These are phyloP conservation scores for Lobosporangium transversale DNA, from an alignment of 192 early-diverging fungal species.

Conservation along the genomic window DNA sequence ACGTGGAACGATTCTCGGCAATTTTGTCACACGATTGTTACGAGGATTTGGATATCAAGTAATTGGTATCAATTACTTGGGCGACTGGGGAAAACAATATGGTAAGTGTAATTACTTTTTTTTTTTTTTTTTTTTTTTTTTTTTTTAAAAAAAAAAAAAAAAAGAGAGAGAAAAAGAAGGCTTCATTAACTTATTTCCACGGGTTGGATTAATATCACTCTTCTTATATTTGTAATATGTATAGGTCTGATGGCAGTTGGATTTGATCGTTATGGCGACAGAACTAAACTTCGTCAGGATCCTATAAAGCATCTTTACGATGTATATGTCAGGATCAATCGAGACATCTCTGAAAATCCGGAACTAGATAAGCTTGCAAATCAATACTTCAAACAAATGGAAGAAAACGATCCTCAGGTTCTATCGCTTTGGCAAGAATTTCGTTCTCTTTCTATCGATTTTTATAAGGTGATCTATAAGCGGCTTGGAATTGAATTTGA, in stretches of 20 bases:
- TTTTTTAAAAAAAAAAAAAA: background rate
- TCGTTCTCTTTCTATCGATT: conserved; percentile 83
- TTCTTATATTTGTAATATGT: no score
- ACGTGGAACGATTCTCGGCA: conserved; percentile 95
- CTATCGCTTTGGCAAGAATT: conserved; percentile 85
- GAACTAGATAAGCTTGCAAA: conserved; percentile 80
- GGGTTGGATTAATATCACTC: no score
- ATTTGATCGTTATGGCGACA: conserved; percentile 79
- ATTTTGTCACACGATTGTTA: conserved; percentile 83
- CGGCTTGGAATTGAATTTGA: conserved; percentile 88
- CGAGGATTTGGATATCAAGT: conserved; percentile 84
- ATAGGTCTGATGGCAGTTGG: conserved; percentile 89
- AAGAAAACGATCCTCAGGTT: conserved; percentile 75
- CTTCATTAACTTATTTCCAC: no score
- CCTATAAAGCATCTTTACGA: conserved; percentile 91
- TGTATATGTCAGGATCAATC: conserved; percentile 89
- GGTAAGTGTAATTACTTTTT: conserved; percentile 60
- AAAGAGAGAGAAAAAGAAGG: no score
- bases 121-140: background rate
- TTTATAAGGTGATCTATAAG: conserved; percentile 84
- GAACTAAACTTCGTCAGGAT: conserved; percentile 72
- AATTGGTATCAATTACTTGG: conserved; percentile 93
- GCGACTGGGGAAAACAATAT: conserved; percentile 99
- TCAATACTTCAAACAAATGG: conserved; percentile 91
- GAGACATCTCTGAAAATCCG: conserved; percentile 67